Conservation (phyloP, 768 basidiomycete species). For the Mycena vitilis region DNA sequence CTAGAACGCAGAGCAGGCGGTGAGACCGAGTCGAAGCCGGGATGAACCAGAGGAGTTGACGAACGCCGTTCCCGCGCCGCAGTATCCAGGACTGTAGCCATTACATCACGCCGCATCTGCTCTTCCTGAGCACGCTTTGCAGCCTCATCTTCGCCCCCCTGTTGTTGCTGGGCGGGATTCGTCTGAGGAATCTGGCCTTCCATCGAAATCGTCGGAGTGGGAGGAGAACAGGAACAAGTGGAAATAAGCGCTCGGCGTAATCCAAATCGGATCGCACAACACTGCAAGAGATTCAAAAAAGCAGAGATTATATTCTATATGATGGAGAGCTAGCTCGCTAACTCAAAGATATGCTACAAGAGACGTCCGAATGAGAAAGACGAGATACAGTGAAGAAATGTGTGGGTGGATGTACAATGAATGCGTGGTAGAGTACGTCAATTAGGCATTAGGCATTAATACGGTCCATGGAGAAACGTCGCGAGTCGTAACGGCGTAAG, state of each 20-base stretch:
- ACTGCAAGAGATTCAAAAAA: not conserved
- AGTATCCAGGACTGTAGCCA: constrained; percentile 81
- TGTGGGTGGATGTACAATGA: not conserved
- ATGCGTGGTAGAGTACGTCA: constrained; percentile 22
- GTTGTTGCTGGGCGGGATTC: constrained; percentile 27
- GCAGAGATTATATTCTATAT: constrained; percentile 15
- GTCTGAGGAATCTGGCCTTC: constrained; percentile 18
- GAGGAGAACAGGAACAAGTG: not conserved
- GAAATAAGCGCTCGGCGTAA: not conserved
- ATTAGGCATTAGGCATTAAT: constrained; percentile 21
- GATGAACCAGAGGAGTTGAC: constrained; percentile 42
- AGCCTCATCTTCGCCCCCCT: constrained; percentile 59
- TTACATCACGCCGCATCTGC: constrained; percentile 78
- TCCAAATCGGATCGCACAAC: constrained; percentile 7
- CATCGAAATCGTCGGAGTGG: constrained; percentile 2
- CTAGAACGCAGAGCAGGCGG: constrained; percentile 53
- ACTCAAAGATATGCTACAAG: constrained; percentile 31
- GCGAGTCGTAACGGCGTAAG: constrained; percentile 25
- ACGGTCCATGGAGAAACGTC: constrained; percentile 18
- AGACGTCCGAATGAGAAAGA: constrained; percentile 26
- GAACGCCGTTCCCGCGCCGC: constrained; percentile 86
- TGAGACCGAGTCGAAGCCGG: not conserved
- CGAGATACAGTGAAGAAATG: constrained; percentile 18
- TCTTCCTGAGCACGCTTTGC: constrained; percentile 74
- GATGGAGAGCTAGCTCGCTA: constrained; percentile 29